These are phyloP conservation scores for Phytophthora pinifolia DNA, from an alignment of 352 stramenopile genomes.

Conservation along the genomic window DNA sequence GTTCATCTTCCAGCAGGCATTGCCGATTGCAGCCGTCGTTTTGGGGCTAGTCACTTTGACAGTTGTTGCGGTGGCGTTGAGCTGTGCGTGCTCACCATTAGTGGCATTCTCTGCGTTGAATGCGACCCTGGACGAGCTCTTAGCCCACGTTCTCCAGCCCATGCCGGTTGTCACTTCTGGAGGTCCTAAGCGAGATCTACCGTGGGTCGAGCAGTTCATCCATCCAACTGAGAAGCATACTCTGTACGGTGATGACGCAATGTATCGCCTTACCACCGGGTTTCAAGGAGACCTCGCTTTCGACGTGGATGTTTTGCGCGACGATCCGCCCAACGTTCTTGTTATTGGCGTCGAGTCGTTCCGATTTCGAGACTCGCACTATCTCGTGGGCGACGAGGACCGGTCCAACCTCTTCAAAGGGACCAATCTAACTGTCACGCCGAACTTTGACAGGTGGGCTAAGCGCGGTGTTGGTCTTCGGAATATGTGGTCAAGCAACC, in stretches of 20 bases:
- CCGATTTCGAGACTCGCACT: conserved; percentile 51
- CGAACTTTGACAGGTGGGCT: conserved; percentile 55
- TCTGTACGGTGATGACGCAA: background rate
- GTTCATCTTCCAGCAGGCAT: too few species aligned
- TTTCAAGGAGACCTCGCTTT: conserved; percentile 37
- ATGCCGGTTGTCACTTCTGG: too few species aligned
- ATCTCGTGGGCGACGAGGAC: conserved; percentile 43
- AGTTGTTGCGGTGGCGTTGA: too few species aligned
- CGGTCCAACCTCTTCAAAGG: conserved; percentile 33
- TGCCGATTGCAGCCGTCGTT: too few species aligned
- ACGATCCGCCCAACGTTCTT: conserved; percentile 49
- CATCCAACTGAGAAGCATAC: background rate
- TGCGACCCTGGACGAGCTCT: too few species aligned
- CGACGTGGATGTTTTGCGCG: conserved; percentile 26
- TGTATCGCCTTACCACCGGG: conserved; percentile 10
- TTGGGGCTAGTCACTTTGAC: too few species aligned
- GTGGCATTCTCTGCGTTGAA: background rate
- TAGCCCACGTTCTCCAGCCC: too few species aligned
- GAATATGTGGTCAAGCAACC: conserved; percentile 62
- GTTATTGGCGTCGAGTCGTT: conserved; percentile 59
- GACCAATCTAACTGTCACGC: conserved; percentile 38
- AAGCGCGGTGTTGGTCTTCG: conserved; percentile 52
- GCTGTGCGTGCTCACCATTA: too few species aligned
- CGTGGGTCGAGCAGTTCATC: background rate
- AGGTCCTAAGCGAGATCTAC: too few species aligned